Base-by-base conservation (phyloP, 75 land plant genomes). In the Sequoiadendron giganteum region DNA sequence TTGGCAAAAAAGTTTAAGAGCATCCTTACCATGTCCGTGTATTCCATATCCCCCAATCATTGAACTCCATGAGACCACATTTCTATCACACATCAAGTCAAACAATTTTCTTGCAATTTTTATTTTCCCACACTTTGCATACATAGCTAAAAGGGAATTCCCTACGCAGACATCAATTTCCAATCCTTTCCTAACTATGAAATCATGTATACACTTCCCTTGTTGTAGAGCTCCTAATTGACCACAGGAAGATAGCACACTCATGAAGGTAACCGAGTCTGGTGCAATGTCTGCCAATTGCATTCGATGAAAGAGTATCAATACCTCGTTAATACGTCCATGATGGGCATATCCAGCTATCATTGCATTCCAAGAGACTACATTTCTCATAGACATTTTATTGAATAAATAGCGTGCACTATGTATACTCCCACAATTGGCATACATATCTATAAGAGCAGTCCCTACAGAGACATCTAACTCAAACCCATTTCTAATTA, bases 311-410 rank as follows among this genome's bases (percentile, higher is more conserved):
- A 88, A 88, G 42, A 88, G 85, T 11, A 32, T 32, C 56, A 88
- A 21, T 1, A 90, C 92, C 38, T 32, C 52, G 25, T 87, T 45
- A 70, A 91, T 80, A 34, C 86, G 85, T 21, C 92, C 94, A 38
- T 49, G 21, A 34, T 90, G 87, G 3, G 89, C 88, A 89, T 89
- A 90, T 85, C 92, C 94, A 40, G 88, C 86, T 58, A 93, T 93
- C 89, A 93, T 83, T 40, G 91, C 88, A 32, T 87, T 93, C 92
- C 90, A 93, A 15, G 94, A 56, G 5, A 87, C 89, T 10, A 54
- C 84, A 85, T 48, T 83, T 52, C 56, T 56, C 15, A 32, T 3
- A 38, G 87, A 87, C 43, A 90, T 87, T 81, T 87, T 87, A 85
- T 89, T 89, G 85, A 93, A 93, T 80, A 90, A 19, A n/a, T 54